These are phyloP conservation scores for Fusarium sp. DNA, from an alignment of 2,329 filamentous ascomycete species.

Conservation along the genomic window DNA sequence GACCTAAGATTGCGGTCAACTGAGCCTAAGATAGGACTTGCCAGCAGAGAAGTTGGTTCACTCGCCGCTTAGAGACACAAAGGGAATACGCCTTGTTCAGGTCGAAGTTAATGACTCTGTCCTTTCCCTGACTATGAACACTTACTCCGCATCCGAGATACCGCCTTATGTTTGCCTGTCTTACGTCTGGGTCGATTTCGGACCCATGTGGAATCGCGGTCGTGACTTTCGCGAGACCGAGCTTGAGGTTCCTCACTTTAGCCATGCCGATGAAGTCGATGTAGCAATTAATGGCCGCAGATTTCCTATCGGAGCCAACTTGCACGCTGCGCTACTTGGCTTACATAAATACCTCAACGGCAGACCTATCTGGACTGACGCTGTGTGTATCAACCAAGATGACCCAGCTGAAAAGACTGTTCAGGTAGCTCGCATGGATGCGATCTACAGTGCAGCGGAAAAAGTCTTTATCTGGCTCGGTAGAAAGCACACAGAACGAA, in stretches of 20 bases:
- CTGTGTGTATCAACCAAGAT: slow-evolving; percentile 7
- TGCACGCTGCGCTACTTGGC: slow-evolving; percentile 6
- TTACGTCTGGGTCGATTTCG: slow-evolving; percentile 21
- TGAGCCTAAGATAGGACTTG: background rate
- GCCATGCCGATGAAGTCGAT: background rate
- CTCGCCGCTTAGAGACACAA: background rate
- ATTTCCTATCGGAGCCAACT: background rate
- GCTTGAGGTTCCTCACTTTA: slow-evolving; percentile 14
- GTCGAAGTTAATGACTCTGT: background rate
- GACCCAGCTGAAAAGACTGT: background rate
- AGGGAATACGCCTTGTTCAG: background rate
- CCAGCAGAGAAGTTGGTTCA: background rate
- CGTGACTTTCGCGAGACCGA: slow-evolving; percentile 17
- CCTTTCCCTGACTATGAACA: background rate
- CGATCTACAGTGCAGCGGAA: slow-evolving; percentile 6
- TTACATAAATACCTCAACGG: background rate
- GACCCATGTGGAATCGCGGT: slow-evolving; percentile 3
- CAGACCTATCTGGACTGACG: slow-evolving; percentile 14
- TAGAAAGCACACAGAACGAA: background rate
- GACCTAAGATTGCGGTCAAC: background rate
- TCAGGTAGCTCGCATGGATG: slow-evolving; percentile 13
- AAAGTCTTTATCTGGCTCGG: slow-evolving; percentile 15
- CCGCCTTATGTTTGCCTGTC: slow-evolving; percentile 13
- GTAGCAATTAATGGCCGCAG: background rate
- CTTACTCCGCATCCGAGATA: background rate